These are phyloP conservation scores for Diplodia sapinea DNA, from an alignment of 2,329 filamentous ascomycete species.

Conservation along the genomic window DNA sequence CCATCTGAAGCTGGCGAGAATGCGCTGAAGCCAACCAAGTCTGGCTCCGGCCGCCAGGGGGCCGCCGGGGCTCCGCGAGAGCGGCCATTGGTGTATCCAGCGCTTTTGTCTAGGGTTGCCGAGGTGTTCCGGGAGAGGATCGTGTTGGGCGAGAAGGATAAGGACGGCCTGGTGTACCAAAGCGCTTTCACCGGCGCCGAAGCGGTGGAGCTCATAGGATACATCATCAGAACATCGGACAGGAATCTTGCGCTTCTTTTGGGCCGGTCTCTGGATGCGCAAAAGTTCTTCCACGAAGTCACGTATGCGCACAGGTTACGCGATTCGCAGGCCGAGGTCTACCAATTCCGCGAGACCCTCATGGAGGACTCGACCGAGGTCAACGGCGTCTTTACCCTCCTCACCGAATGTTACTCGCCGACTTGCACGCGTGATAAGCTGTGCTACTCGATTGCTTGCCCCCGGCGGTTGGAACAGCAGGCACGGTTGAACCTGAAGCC, in stretches of 20 bases:
- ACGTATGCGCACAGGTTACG: constrained; percentile 95
- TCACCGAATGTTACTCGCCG: constrained; percentile 97
- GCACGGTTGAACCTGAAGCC: constrained; percentile 92
- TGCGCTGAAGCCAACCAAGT: constrained; percentile 49
- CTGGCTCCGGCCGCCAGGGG: constrained; percentile 53
- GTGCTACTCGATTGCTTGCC: constrained; percentile 98
- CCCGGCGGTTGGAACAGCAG: constrained; percentile 90
- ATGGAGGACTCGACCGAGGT: constrained; percentile 85
- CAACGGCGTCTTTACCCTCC: constrained; percentile 93
- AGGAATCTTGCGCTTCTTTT: constrained; percentile 90
- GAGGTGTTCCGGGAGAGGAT: constrained; percentile 92
- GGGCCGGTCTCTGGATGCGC: constrained; percentile 89
- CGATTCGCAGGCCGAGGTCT: constrained; percentile 93
- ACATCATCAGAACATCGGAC: constrained; percentile 97
- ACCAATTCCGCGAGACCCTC: constrained; percentile 93
- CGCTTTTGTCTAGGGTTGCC: constrained; percentile 88
- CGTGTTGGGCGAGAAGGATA: constrained; percentile 82
- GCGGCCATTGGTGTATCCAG: constrained; percentile 88
- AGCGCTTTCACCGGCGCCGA: constrained; percentile 96
- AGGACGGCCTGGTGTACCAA: constrained; percentile 97
- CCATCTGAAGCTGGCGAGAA: constrained; percentile 67
- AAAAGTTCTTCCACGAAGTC: constrained; percentile 99
- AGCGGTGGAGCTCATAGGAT: constrained; percentile 91
- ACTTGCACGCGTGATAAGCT: constrained; percentile 94
- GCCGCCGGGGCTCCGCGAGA: constrained; percentile 63